Evolutionary conservation across 306 rosid genomes (phyloP).

Genomic region (Lathyrus oleraceus): DNA sequence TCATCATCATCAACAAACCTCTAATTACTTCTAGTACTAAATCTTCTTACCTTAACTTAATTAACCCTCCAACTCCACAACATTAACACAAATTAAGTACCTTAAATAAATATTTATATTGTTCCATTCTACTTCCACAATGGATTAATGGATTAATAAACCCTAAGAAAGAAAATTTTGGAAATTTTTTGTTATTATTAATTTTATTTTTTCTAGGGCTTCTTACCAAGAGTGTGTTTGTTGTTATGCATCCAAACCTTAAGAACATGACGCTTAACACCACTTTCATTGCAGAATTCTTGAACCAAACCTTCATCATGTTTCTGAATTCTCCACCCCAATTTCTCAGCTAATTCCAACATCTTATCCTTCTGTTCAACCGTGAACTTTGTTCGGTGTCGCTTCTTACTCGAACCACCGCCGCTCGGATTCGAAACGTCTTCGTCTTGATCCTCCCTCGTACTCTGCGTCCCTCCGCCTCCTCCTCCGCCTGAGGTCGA

Average conservation of each 20-base stretch:
- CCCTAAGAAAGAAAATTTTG: slow-evolving; percentile 44
- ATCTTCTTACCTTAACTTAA: slow-evolving; percentile 17
- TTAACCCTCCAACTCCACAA: background rate
- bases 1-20: background rate
- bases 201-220: slow-evolving; percentile 56
- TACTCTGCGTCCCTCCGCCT: slow-evolving; percentile 59
- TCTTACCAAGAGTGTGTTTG: slow-evolving; percentile 99
- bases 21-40: slow-evolving; percentile 28
- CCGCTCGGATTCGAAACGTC: slow-evolving; percentile 80
- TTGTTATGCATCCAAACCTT: slow-evolving; percentile 99
- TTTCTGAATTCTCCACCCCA: slow-evolving; percentile 96
- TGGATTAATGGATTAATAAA: background rate
- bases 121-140: background rate
- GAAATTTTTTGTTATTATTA: background rate
- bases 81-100: slow-evolving; percentile 24
- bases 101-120: slow-evolving; percentile 23
- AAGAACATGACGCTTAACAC: slow-evolving; percentile 86
- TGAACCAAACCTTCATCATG: slow-evolving; percentile 76
- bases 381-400: slow-evolving; percentile 79
- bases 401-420: slow-evolving; percentile 56
- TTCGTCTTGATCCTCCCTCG: slow-evolving; percentile 64
- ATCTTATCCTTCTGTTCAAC: slow-evolving; percentile 89
- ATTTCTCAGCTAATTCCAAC: slow-evolving; percentile 75
- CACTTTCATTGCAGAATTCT: slow-evolving; percentile 78
- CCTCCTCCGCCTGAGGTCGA: slow-evolving; percentile 85